These are phyloP conservation scores for Pinus taeda DNA, from an alignment of 75 land plant genomes.

Conservation along the genomic window DNA sequence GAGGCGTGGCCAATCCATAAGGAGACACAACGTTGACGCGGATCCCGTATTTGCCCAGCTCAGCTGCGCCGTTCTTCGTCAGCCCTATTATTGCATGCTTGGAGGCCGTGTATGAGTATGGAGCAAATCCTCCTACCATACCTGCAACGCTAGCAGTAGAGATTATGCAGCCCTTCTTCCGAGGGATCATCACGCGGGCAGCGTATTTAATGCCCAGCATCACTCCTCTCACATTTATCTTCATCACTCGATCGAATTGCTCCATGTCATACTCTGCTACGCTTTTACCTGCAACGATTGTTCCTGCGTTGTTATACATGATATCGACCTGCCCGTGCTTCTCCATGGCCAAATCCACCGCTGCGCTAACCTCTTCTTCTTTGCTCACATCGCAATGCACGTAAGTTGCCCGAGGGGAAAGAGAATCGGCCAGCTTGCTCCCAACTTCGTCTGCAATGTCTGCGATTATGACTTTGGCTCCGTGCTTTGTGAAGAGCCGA, in stretches of 20 bases:
- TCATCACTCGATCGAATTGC: conserved; percentile 46
- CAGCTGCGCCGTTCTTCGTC: too few relatives aligned
- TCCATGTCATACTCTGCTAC: conserved; percentile 41
- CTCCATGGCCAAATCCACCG: conserved; percentile 39
- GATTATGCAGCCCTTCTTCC: conserved; percentile 25
- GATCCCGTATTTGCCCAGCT: too few relatives aligned
- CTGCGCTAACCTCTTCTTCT: conserved; percentile 34
- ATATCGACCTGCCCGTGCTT: conserved; percentile 46
- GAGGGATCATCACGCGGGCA: conserved; percentile 63
- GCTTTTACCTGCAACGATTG: conserved; percentile 15
- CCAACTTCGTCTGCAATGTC: conserved; percentile 32
- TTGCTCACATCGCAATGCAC: conserved; percentile 46
- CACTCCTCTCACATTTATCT: conserved; percentile 52
- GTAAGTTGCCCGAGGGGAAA: conserved; percentile 41
- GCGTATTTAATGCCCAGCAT: conserved; percentile 75
- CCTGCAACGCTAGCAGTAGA: background rate
- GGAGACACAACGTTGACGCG: too few relatives aligned
- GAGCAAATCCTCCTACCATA: background rate
- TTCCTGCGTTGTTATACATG: conserved; percentile 65
- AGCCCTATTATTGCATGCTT: conserved; percentile 10
- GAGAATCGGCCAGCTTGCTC: conserved; percentile 15
- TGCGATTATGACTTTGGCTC: conserved; percentile 49
- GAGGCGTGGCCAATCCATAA: background rate
- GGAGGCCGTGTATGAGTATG: background rate
- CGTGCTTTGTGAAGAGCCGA: conserved; percentile 35